phyloP scores from a whole-genome alignment of 345 rosid genomes.

The Aquilaria sinensis region DNA sequence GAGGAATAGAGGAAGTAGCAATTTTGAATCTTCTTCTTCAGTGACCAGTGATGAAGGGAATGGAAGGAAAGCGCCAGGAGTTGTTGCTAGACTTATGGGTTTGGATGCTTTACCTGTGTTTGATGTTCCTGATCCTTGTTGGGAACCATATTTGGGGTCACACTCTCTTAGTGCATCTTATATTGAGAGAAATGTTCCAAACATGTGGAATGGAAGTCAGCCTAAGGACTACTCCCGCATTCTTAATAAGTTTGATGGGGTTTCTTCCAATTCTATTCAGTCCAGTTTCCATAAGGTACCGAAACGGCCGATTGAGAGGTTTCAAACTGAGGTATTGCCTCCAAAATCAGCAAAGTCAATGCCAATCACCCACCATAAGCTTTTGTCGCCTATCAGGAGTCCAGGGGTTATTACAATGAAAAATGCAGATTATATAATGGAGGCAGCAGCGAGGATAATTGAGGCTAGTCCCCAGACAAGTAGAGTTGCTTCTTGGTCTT shows the following conservation, averaged over 20 bases:
- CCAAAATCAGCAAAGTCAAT: slow-evolving; percentile 70
- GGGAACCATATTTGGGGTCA: slow-evolving; percentile 28
- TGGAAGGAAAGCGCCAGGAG: slow-evolving; percentile 69
- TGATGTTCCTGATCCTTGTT: slow-evolving; percentile 32
- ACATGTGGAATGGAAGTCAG: slow-evolving; percentile 38
- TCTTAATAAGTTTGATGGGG: slow-evolving; percentile 28
- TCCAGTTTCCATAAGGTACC: slow-evolving; percentile 33
- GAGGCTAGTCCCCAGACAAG: slow-evolving; percentile 52
- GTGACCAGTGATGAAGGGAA: slow-evolving; percentile 60
- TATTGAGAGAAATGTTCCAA: slow-evolving; percentile 20
- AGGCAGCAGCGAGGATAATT: slow-evolving; percentile 81
- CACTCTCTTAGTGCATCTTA: slow-evolving; percentile 25
- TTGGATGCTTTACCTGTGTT: slow-evolving; percentile 74
- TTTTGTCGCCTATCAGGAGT: slow-evolving; percentile 68
- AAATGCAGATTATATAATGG: slow-evolving; percentile 57
- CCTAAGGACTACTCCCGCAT: slow-evolving; percentile 27
- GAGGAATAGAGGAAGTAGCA: slow-evolving; percentile 40
- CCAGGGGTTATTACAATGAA: slow-evolving; percentile 48
- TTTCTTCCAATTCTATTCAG: slow-evolving; percentile 29
- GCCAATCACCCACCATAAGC: slow-evolving; percentile 51
- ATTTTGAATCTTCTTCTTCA: slow-evolving; percentile 48
- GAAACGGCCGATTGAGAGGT: slow-evolving; percentile 55
- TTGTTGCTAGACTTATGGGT: slow-evolving; percentile 97
- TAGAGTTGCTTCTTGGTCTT: slow-evolving; percentile 37
- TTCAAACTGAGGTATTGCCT: slow-evolving; percentile 76